Evolutionary conservation across 179 eudicot species (phyloP).

Genomic region (Beta lomatogona): DNA sequence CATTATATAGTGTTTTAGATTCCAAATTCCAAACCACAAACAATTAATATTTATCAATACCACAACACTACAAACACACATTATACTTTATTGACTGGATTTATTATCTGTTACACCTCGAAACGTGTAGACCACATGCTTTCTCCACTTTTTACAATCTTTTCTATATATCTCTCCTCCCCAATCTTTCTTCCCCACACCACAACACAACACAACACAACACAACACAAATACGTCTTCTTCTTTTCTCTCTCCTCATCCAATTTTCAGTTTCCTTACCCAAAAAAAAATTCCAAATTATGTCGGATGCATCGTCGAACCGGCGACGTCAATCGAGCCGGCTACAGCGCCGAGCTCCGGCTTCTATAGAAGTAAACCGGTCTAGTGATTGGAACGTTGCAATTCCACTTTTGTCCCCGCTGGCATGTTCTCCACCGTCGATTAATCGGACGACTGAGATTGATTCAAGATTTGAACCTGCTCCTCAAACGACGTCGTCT

Average conservation of each 20-base stretch:
- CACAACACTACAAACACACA: no score
- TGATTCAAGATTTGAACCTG: conserved; percentile 20
- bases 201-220: no score
- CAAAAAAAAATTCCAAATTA: background rate
- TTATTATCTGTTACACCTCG: background rate
- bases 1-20: no score
- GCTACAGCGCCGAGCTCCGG: conserved; percentile 75
- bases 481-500: conserved; percentile 6
- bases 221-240: no score
- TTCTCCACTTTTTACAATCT: background rate
- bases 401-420: conserved; percentile 77
- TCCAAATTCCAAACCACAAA: no score
- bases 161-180: background rate
- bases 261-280: background rate
- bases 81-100: background rate
- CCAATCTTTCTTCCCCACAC: background rate
- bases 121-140: conserved; percentile 31
- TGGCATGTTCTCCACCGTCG: conserved; percentile 53
- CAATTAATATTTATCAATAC: no score
- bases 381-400: conserved; percentile 79
- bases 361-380: conserved; percentile 59
- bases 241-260: background rate
- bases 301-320: conserved; percentile 39
- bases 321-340: conserved; percentile 51
- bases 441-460: conserved; percentile 34